Conservation (phyloP, 768 basidiomycete species). For the Rhodosporidiobolus odoratus region DNA sequence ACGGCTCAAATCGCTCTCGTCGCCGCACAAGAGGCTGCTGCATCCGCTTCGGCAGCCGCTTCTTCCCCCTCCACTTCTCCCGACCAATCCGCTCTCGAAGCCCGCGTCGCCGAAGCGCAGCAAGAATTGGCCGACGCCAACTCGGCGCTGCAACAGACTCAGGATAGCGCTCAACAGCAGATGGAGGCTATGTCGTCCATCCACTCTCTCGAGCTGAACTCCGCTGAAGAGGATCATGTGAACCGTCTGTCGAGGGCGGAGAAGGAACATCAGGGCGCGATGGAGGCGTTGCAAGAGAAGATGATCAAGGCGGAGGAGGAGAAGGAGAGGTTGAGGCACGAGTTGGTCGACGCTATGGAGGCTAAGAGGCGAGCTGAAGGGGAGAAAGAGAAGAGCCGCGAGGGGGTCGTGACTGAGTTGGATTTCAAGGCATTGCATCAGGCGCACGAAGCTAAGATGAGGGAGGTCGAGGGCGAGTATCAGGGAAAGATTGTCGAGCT, state of each 20-base stretch:
- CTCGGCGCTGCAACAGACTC: slow-evolving; percentile 20
- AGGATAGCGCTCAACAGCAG: slow-evolving; percentile 12
- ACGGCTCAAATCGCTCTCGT: slow-evolving; percentile 55
- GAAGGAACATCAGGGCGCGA: slow-evolving; percentile 58
- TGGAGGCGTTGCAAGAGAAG: slow-evolving; percentile 64
- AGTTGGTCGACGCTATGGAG: slow-evolving; percentile 10
- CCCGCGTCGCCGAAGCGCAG: not conserved
- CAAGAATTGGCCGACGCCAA: slow-evolving; percentile 18
- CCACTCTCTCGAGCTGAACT: slow-evolving; percentile 46
- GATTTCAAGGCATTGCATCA: slow-evolving; percentile 72
- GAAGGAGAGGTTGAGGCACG: not conserved
- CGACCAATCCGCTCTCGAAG: not conserved
- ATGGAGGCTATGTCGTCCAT: slow-evolving; percentile 25
- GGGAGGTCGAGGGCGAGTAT: slow-evolving; percentile 66
- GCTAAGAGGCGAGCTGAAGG: not conserved
- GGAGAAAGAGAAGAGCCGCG: slow-evolving; percentile 26
- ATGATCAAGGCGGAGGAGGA: slow-evolving; percentile 43
- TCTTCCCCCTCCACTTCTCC: slow-evolving; percentile 41
- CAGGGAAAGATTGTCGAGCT: slow-evolving; percentile 54
- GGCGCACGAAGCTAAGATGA: slow-evolving; percentile 74
- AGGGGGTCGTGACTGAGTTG: slow-evolving; percentile 62
- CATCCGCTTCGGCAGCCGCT: slow-evolving; percentile 46
- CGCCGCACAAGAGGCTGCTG: slow-evolving; percentile 40
- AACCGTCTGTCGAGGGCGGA: not conserved
- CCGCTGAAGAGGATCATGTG: slow-evolving; percentile 4